These are phyloP conservation scores for Leonotis leonurus DNA, from an alignment of 257 asterid species.

Conservation along the genomic window DNA sequence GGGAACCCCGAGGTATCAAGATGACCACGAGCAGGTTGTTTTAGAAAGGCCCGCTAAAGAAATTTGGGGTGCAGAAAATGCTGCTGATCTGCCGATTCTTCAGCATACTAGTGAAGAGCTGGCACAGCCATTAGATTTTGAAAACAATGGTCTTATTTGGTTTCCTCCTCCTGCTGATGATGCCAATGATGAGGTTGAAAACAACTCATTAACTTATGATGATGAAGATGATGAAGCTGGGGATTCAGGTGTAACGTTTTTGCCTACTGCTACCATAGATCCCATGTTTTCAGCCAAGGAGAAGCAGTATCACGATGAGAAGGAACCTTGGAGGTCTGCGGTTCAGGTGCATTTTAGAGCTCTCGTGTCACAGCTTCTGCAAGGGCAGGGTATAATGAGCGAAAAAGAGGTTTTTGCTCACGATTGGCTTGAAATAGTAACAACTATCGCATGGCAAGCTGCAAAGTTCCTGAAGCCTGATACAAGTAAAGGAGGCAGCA, in stretches of 20 bases:
- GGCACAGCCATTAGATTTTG: slow-evolving; percentile 54
- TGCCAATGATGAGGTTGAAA: slow-evolving; percentile 45
- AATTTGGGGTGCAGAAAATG: slow-evolving; percentile 34
- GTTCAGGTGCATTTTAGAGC: slow-evolving; percentile 84
- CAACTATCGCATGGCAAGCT: slow-evolving; percentile 74
- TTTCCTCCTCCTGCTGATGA: slow-evolving; percentile 80
- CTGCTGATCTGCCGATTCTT: slow-evolving; percentile 29
- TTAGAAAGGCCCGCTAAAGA: slow-evolving; percentile 50
- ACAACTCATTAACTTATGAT: slow-evolving; percentile 51
- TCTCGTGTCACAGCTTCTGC: slow-evolving; percentile 80
- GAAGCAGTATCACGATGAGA: slow-evolving; percentile 35
- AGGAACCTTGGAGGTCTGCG: slow-evolving; percentile 50
- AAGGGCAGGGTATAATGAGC: slow-evolving; percentile 47
- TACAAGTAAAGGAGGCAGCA: slow-evolving; percentile 91
- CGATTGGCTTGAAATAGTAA: slow-evolving; percentile 74
- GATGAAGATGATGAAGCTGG: slow-evolving; percentile 83
- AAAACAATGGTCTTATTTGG: slow-evolving; percentile 70
- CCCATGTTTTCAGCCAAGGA: slow-evolving; percentile 32
- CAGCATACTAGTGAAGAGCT: slow-evolving; percentile 34
- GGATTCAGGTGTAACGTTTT: slow-evolving; percentile 34
- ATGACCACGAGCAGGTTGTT: slow-evolving; percentile 47
- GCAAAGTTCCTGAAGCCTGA: slow-evolving; percentile 86
- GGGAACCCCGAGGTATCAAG: slow-evolving; percentile 38
- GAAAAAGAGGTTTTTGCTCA: slow-evolving; percentile 42
- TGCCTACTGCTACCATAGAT: slow-evolving; percentile 33